Evolutionary conservation across 306 rosid species (phyloP).

Genomic region (Medicago truncatula): DNA sequence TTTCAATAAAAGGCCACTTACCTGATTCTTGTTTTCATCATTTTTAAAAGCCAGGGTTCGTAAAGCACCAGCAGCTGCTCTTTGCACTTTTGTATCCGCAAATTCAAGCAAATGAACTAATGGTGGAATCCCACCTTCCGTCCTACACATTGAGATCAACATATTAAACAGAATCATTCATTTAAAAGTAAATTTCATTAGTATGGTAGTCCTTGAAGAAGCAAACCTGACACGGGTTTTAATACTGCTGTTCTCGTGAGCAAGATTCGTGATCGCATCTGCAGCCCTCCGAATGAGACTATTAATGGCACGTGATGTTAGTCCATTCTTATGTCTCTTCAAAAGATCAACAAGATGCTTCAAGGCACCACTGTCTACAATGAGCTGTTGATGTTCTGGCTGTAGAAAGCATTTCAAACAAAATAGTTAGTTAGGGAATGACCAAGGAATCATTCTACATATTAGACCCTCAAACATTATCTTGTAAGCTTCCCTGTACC

Average conservation of each 20-base stretch:
- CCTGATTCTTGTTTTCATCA: slow-evolving; percentile 97
- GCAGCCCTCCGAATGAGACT: slow-evolving; percentile 98
- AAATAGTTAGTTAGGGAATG: slow-evolving; percentile 48
- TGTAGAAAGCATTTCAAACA: slow-evolving; percentile 54
- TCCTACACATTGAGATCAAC: slow-evolving; percentile 57
- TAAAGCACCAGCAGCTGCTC: slow-evolving; percentile 98
- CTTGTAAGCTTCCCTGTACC: slow-evolving; percentile 13
- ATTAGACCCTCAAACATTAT: slow-evolving; percentile 30
- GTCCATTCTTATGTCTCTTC: slow-evolving; percentile 71
- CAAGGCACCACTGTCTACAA: slow-evolving; percentile 88
- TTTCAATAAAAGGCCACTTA: slow-evolving; percentile 42
- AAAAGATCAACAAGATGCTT: slow-evolving; percentile 83
- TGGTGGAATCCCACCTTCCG: slow-evolving; percentile 98
- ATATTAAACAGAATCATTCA: slow-evolving; percentile 27
- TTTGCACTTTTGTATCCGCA: slow-evolving; percentile 91
- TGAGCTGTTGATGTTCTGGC: slow-evolving; percentile 99
- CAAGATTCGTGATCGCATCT: slow-evolving; percentile 96
- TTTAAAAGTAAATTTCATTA: slow-evolving; percentile 24
- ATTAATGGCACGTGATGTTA: slow-evolving; percentile 71
- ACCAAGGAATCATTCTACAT: slow-evolving; percentile 38
- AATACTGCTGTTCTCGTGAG: slow-evolving; percentile 95
- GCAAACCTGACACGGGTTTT: slow-evolving; percentile 94
- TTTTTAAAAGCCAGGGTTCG: slow-evolving; percentile 95
- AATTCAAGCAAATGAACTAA: slow-evolving; percentile 94
- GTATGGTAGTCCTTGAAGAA: slow-evolving; percentile 32